These are phyloP conservation scores for Thalassiosira hispida DNA, from an alignment of 352 stramenopile species.

Conservation along the genomic window DNA sequence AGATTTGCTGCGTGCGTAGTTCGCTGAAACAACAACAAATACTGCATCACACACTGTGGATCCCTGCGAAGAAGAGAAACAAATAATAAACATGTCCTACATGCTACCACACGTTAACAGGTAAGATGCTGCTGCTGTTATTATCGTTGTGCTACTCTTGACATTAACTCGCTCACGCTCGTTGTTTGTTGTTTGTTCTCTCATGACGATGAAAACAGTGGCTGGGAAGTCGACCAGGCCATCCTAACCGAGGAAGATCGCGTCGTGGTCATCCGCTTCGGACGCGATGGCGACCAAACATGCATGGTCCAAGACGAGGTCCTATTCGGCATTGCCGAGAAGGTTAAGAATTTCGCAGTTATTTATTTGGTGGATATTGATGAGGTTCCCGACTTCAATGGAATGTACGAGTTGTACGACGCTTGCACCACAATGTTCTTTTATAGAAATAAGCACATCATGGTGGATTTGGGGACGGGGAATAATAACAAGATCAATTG, in stretches of 20 bases:
- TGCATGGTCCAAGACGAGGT: slow-evolving; percentile 99
- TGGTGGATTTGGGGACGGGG: slow-evolving; percentile 99
- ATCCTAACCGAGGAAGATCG: slow-evolving; percentile 98
- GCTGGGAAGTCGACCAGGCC: slow-evolving; percentile 98
- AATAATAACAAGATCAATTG: slow-evolving; percentile 99
- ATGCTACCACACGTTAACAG: too few relatives aligned
- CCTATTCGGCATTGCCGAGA: slow-evolving; percentile 93
- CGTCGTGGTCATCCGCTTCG: slow-evolving; percentile 98
- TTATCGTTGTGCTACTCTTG: too few relatives aligned
- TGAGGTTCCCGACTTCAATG: slow-evolving; percentile 98
- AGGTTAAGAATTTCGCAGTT: slow-evolving; percentile 99
- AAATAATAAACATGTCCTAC: too few relatives aligned
- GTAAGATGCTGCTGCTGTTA: too few relatives aligned
- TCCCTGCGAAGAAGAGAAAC: too few relatives aligned
- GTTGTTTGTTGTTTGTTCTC: too few relatives aligned
- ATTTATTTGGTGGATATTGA: slow-evolving; percentile 96
- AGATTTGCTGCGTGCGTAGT: too few relatives aligned
- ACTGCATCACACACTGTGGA: too few relatives aligned
- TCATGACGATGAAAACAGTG: too few relatives aligned
- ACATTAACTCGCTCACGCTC: too few relatives aligned
- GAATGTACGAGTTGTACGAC: slow-evolving; percentile 99
- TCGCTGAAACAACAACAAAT: too few relatives aligned
- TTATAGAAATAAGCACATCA: slow-evolving; percentile 99
- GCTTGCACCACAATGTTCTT: slow-evolving; percentile 99
- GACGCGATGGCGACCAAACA: slow-evolving; percentile 95